Evolutionary conservation across 164 flowering plant genomes (phyloP), one percentile per base, ranked within the genome.

Genomic region (Aristolochia fimbriata): DNA sequence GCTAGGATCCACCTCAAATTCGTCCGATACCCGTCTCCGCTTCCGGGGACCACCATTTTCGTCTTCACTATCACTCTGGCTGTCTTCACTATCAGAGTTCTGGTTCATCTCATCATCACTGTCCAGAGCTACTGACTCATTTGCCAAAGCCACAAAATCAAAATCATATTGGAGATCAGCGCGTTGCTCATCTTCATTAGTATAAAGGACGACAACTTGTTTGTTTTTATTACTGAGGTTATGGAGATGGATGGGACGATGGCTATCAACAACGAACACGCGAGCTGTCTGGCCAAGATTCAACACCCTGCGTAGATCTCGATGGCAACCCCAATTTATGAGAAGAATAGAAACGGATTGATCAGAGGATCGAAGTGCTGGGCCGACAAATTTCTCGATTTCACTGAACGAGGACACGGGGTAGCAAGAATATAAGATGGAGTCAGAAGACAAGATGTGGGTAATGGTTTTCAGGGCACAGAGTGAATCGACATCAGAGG

Each of bases 291-390:
- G 78, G 0, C 87, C 88, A 7, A 88, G 67, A 47, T 70, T 69
- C 45, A 91, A 71, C 57, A 79, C 60, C 66, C 60, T 68, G 50
- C 78, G 69, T 53, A 92, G 68, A 63, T 89, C 96, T n/a, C 91
- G 71, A 57, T 92, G 96, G 53, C 87, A 87, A 1, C 98, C 98
- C 98, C 97, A 92, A 66, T 89, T 92, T 0, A 92, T 79, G 55
- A 92, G 64, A 41, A 92, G 76, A 16, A 92, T 67, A 0, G 96
- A 74, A 24, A 92, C 52, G 8, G 85, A 80, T 19, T 76, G 60
- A 55, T 74, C 76, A 0, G 82, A 60, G 0, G 74, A 66, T 14
- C 68, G 54, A 62, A 83, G 71, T 60, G 57, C 55, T 6, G 83
- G 63, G 7, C 84, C 87, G 0, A 78, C 75, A 57, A 76, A 89